Evolutionary conservation across 108 stramenopile genomes (phyloP), one percentile per base, ranked within the genome.

Genomic region (Aurantiochytrium sp.): DNA sequence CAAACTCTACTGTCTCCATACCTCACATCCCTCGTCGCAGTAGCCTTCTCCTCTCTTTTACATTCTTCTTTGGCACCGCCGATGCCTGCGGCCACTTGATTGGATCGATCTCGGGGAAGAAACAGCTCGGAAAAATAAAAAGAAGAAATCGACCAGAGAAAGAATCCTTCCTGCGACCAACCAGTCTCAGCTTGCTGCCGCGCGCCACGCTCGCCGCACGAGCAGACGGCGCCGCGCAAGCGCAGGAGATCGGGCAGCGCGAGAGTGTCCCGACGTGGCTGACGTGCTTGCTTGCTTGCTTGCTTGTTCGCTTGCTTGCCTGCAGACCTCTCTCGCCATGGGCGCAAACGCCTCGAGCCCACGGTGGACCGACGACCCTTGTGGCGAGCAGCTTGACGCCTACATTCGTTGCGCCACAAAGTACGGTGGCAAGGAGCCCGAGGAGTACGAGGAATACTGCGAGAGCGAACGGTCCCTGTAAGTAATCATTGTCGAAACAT

Each of bases 361-460:
- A n/a, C 10, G 10, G 29, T 69, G 64, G 64, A 6, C 14, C 25
- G 73, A 83, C 19, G 73, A 83, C 51, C 73, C 73, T 25, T 83
- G 73, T 44, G 12, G 49, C 44, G 73, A 53, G 5, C 10, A 51
- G 44, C 73, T 83, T 12, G 73, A 83, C 16, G 73, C 73, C 43
- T 83, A 83, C 73, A 53, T 83, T 12, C 49, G 49, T 18, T 83
- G 73, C 51, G 73, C 73, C 43, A 10, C 42, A 5, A 47, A 53
- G 51, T n/a, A 51, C 51, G 73, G 51, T 5, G 73, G 73, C 73
- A 23, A 51, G 73, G 73, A 47, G 44, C 73, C 73, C 23, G 73
- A 83, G 23, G 73, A 83, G 2, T 83, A 83, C 73, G 73, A 83
- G 51, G 73, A 83, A 44, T 83, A 83, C 51, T 83, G 73, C 73